Evolutionary conservation across 371 early-diverging fungal genomes (phyloP), one percentile per base, ranked within the genome.

Genomic region (Amoeboaphelidium protococcarum): DNA sequence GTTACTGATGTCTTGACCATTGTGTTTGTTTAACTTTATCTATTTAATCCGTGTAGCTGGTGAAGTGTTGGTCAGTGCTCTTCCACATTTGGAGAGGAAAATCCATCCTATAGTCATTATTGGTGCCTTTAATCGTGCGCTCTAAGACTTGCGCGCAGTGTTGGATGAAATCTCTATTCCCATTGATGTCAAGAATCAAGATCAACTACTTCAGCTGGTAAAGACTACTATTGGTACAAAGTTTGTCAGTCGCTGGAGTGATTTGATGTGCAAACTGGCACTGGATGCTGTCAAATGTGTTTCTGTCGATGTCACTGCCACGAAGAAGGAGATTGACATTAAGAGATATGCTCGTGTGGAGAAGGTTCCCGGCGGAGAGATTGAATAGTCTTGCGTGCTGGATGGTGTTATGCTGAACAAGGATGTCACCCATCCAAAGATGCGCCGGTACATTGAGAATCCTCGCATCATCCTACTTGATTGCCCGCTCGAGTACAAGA

Each of bases 401-500:
- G 87, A 97, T 59, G 99, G 99, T 49, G 70, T 99, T 52, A 88
- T 98, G 74, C 53, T 99, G 51, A 96, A 97, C 75, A 99, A 99
- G 77, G 97, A 94, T 63, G 84, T 99, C 21, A 90, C 96, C 26
- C 99, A 99, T 65, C 84, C 97, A 53, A 88, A 92, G 69, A 99
- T 99, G 99, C 82, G 96, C 54, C 82, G 92, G 50, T 71, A 70
- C 49, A 97, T 99, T 50, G 87, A 90, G 62, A 96, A 98, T 65
- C 98, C 99, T 20, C 80, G 95, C 51, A 75, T 99, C 54, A 67
- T 99, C 13, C 69, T 99, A 50, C 68, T 99, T 50, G 99, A 99
- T 69, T 96, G 95, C 60, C 95, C 98, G 25, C 74, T 99, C 45
- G 99, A 99, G 67, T 99, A 99, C 76, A 97, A 98, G 69, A 99